Evolutionary conservation across 768 basidiomycete genomes (phyloP).

Genomic region (Omphalotus guepiniiformis): DNA sequence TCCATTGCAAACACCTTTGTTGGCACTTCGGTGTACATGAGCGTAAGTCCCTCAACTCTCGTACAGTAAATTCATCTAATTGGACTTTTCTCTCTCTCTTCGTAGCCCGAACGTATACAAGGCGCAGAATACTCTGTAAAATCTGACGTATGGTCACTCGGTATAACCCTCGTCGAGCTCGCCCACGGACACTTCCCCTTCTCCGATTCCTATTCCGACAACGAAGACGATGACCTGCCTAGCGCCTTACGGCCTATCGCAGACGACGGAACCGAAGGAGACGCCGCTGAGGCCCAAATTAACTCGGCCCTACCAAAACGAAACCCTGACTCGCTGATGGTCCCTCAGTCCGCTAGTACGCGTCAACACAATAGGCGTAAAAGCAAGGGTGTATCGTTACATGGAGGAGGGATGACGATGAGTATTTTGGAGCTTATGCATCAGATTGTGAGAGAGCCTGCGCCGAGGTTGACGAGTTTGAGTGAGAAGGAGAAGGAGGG

Average conservation of each 20-base stretch:
- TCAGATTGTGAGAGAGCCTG: constrained; percentile 98
- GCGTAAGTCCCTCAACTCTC: constrained; percentile 43
- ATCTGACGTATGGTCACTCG: constrained; percentile 98
- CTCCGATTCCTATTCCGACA: constrained; percentile 56
- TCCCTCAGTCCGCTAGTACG: constrained; percentile 20
- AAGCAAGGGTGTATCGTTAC: constrained; percentile 88
- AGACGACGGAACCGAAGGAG: too few species aligned
- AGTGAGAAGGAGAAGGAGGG: constrained; percentile 25
- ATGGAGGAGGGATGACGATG: constrained; percentile 97
- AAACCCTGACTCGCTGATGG: too few species aligned
- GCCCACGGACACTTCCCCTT: constrained; percentile 99
- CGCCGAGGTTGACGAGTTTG: constrained; percentile 69
- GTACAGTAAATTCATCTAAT: constrained; percentile 24
- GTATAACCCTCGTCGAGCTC: constrained; percentile 94
- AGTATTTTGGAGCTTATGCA: constrained; percentile 94
- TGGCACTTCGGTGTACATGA: constrained; percentile 99
- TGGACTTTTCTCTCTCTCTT: constrained; percentile 5
- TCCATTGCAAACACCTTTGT: constrained; percentile 99
- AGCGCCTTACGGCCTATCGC: too few species aligned
- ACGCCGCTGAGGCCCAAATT: too few species aligned
- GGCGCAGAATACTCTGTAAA: constrained; percentile 98
- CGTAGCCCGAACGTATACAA: constrained; percentile 96
- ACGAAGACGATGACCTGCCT: not conserved
- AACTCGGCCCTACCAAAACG: too few species aligned
- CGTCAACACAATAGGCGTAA: constrained; percentile 69